Conservation (phyloP, 805 yeast genomes). For the Nakazawaea populi region DNA sequence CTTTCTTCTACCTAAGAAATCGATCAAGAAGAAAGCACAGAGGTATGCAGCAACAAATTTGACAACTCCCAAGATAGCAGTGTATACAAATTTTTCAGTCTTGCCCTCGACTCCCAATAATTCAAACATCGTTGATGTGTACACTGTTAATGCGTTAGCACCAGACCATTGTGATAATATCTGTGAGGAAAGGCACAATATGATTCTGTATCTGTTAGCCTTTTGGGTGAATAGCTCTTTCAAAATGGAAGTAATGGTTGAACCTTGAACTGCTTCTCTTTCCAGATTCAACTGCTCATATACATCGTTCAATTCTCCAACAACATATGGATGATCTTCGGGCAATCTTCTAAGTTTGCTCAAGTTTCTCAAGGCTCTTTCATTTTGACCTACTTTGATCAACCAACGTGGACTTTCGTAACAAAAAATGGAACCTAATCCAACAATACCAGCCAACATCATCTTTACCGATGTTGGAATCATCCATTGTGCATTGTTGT, state of each 20-base stretch:
- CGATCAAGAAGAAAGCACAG: slow-evolving; percentile 49
- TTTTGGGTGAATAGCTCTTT: slow-evolving; percentile 30
- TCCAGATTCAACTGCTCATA: slow-evolving; percentile 39
- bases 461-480: slow-evolving; percentile 44
- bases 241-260: slow-evolving; percentile 18
- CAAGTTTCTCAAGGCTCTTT: slow-evolving; percentile 33
- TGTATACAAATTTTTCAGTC: slow-evolving; percentile 35
- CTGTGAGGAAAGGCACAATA: slow-evolving; percentile 36
- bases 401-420: slow-evolving; percentile 50
- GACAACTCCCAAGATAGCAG: slow-evolving; percentile 48
- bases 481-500: slow-evolving; percentile 42
- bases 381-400: slow-evolving; percentile 34
- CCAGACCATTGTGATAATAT: slow-evolving; percentile 57
- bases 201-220: slow-evolving; percentile 41
- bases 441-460: slow-evolving; percentile 38
- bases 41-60: slow-evolving; percentile 43
- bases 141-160: slow-evolving; percentile 49
- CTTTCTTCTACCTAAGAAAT: slow-evolving; percentile 44
- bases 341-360: slow-evolving; percentile 29
- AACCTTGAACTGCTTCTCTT: slow-evolving; percentile 19
- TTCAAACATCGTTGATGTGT: slow-evolving; percentile 46
- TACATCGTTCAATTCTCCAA: slow-evolving; percentile 45
- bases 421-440: slow-evolving; percentile 37
- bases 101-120: slow-evolving; percentile 38
- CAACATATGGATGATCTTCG: slow-evolving; percentile 41